phyloP scores from a whole-genome alignment of 306 rosid species.

The Styphnolobium japonicum region DNA sequence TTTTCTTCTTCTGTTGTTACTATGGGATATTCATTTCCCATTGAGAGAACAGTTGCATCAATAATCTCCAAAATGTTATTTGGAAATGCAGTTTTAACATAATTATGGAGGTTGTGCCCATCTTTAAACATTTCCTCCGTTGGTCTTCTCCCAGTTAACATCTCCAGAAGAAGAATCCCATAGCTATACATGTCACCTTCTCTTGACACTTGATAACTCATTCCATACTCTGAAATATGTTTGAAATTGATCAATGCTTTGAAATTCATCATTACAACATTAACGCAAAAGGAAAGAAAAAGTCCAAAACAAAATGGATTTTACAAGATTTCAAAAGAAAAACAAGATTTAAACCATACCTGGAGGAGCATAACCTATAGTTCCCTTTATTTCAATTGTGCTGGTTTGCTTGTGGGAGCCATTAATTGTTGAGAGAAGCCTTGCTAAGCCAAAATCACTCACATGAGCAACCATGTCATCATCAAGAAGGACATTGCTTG shows the following conservation, averaged over 20 bases:
- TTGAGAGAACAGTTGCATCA: not conserved
- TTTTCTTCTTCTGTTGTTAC: not conserved
- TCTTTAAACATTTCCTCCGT: constrained; percentile 4
- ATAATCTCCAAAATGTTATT: not conserved
- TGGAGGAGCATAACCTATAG: constrained; percentile 34
- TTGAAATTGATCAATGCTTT: not conserved
- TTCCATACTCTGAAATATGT: constrained; percentile 11
- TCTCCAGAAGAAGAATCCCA: not conserved
- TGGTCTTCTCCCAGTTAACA: constrained; percentile 8
- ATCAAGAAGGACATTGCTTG: constrained; percentile 22
- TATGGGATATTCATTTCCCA: not conserved
- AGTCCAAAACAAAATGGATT: not conserved
- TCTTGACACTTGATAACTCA: not conserved
- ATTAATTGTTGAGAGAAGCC: not conserved
- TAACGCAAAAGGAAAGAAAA: not conserved
- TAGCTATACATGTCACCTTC: not conserved
- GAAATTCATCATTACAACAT: not conserved
- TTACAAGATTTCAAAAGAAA: not conserved
- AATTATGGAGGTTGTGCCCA: not conserved
- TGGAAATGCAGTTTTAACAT: not conserved
- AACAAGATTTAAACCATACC: not conserved
- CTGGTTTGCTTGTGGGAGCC: not conserved
- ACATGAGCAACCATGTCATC: constrained; percentile 19
- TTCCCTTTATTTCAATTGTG: constrained; percentile 7
- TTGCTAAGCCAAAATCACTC: constrained; percentile 27